A percentile compares a stretch with the other conserved stretches of the same genome.
Conservation (phyloP, 2,329 filamentous ascomycete genomes). For the Clarireedia homoeocarpa region DNA sequence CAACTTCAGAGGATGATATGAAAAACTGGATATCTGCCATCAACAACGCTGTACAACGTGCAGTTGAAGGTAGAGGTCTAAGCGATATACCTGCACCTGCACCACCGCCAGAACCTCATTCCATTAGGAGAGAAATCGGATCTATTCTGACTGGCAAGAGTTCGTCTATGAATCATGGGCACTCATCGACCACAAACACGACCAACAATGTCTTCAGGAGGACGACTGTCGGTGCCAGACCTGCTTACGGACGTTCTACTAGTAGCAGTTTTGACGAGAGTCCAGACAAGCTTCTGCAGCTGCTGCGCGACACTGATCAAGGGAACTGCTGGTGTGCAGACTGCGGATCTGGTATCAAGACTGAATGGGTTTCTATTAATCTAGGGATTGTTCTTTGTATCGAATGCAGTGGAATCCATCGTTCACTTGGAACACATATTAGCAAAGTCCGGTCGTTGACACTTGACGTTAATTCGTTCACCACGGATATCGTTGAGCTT, state of each 20-base stretch:
- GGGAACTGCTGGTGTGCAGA: slow-evolving; percentile 93
- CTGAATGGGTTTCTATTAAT: slow-evolving; percentile 99
- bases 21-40: slow-evolving; percentile 92
- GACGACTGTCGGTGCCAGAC: slow-evolving; percentile 85
- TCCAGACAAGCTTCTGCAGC: slow-evolving; percentile 77
- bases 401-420: slow-evolving; percentile 95
- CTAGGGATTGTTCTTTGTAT: slow-evolving; percentile 94
- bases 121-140: slow-evolving; percentile 76
- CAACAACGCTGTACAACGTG: slow-evolving; percentile 94
- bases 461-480: slow-evolving; percentile 92
- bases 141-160: slow-evolving; percentile 91
- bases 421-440: slow-evolving; percentile 93
- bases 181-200: slow-evolving; percentile 35
- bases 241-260: slow-evolving; percentile 58
- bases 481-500: slow-evolving; percentile 91
- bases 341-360: slow-evolving; percentile 83
- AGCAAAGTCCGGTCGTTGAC: slow-evolving; percentile 95
- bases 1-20: slow-evolving; percentile 97
- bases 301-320: slow-evolving; percentile 81
- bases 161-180: slow-evolving; percentile 51
- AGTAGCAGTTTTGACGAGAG: slow-evolving; percentile 73
- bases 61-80: slow-evolving; percentile 72
- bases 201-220: slow-evolving; percentile 64
- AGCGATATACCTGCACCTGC: slow-evolving; percentile 41
- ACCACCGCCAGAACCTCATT: slow-evolving; percentile 35